phyloP scores from a whole-genome alignment of 352 stramenopile species.

The Globisporangium nunn region DNA sequence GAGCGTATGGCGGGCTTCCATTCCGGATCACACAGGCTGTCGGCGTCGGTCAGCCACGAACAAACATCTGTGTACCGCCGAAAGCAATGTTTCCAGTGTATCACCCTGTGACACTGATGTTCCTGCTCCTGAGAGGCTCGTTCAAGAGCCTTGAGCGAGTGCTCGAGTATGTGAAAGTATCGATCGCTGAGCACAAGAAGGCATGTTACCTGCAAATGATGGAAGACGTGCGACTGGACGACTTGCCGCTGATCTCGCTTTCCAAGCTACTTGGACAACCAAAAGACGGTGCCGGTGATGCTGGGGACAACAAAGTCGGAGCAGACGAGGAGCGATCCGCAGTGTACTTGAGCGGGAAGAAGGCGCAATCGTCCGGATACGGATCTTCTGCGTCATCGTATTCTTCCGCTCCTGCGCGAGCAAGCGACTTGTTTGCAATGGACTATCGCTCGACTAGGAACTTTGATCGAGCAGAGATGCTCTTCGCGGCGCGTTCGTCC shows the following conservation, averaged over 20 bases:
- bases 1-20: conserved; percentile 5
- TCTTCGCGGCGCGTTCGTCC: conserved; percentile 32
- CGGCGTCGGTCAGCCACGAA: not conserved
- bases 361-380: conserved; percentile 8
- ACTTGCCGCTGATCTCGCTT: conserved; percentile 49
- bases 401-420: conserved; percentile 37
- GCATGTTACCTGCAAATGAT: conserved; percentile 73
- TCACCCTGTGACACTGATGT: conserved; percentile 64
- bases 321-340: conserved; percentile 34
- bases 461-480: conserved; percentile 46
- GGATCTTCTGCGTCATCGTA: conserved; percentile 3
- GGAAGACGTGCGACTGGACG: conserved; percentile 36
- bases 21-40: conserved; percentile 10
- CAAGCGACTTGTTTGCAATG: conserved; percentile 70
- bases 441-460: conserved; percentile 28
- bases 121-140: conserved; percentile 56
- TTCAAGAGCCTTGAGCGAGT: conserved; percentile 54
- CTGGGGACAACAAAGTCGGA: not conserved
- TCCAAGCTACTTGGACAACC: conserved; percentile 26
- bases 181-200: conserved; percentile 66
- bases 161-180: conserved; percentile 45
- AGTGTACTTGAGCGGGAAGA: conserved; percentile 35
- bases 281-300: conserved; percentile 6
- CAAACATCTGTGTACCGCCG: conserved; percentile 5
- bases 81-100: conserved; percentile 21